Conservation (phyloP, 441 rosid species). For the Omphalea diandra region DNA sequence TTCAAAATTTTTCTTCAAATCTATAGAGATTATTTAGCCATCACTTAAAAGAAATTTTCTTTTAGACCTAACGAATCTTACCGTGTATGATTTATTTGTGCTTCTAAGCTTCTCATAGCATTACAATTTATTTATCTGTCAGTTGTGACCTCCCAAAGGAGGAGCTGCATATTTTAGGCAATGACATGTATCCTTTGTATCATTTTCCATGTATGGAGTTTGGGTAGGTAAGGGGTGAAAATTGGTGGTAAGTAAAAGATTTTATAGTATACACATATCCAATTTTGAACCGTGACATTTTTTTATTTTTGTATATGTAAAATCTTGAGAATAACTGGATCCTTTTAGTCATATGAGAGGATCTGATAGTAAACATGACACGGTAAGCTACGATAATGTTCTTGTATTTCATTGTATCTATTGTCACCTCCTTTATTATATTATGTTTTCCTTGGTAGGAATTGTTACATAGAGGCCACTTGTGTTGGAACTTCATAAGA, state of each 20-base stretch:
- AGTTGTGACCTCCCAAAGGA: not conserved
- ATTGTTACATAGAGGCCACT: too few species aligned
- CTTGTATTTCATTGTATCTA: not conserved
- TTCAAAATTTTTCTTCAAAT: not conserved
- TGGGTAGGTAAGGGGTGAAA: not conserved
- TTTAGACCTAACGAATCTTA: not conserved
- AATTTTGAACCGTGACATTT: slow-evolving; percentile 2
- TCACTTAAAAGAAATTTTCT: not conserved
- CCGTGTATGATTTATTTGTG: not conserved
- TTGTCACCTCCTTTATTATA: not conserved
- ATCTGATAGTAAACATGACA: too few species aligned
- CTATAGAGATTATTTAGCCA: not conserved
- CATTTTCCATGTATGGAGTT: not conserved
- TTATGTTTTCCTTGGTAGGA: too few species aligned
- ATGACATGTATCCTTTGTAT: not conserved
- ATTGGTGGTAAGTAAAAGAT: not conserved
- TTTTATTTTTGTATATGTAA: not conserved
- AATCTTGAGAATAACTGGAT: too few species aligned
- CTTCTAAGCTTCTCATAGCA: not conserved
- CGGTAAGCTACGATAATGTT: not conserved
- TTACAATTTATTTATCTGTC: not conserved
- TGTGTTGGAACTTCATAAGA: too few species aligned
- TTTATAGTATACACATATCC: not conserved
- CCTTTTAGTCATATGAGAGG: too few species aligned
- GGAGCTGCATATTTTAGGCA: slow-evolving; percentile 8